Percentiles rank a stretch among this genome's conserved stretches.
Evolutionary conservation across 768 basidiomycete genomes (phyloP).

Genomic region (Glaciozyma martinii): DNA sequence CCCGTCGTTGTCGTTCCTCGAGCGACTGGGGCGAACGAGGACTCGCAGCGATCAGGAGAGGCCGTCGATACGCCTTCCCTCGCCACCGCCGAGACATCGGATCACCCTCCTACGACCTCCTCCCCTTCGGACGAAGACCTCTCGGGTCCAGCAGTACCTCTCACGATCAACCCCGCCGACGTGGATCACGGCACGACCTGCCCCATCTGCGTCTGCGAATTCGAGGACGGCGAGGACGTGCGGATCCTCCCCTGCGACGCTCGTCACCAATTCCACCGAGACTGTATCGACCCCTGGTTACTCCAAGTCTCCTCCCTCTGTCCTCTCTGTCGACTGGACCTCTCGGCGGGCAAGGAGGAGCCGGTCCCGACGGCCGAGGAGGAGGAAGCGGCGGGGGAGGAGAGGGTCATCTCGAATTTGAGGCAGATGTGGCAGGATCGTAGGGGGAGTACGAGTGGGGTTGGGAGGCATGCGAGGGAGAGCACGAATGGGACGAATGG

Average conservation of each 20-base stretch:
- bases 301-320: conserved; percentile 81
- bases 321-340: conserved; percentile 63
- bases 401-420: conserved; percentile 23
- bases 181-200: conserved; percentile 55
- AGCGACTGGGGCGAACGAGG: neutral
- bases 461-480: too few species aligned
- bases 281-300: conserved; percentile 88
- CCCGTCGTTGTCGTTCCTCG: neutral
- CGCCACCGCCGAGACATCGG: neutral
- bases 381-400: conserved; percentile 11
- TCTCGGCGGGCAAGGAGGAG: neutral
- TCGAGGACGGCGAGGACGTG: conserved; percentile 85
- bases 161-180: conserved; percentile 9
- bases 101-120: neutral
- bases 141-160: neutral
- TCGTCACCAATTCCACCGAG: conserved; percentile 79
- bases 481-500: neutral
- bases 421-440: conserved; percentile 14
- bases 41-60: neutral
- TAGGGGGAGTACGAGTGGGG: neutral
- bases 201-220: conserved; percentile 90
- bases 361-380: neutral
- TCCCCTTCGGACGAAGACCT: neutral
- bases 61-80: neutral
- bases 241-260: conserved; percentile 85